phyloP scores from a whole-genome alignment of 768 basidiomycete genomes.

The Exsudoporus frostii region DNA sequence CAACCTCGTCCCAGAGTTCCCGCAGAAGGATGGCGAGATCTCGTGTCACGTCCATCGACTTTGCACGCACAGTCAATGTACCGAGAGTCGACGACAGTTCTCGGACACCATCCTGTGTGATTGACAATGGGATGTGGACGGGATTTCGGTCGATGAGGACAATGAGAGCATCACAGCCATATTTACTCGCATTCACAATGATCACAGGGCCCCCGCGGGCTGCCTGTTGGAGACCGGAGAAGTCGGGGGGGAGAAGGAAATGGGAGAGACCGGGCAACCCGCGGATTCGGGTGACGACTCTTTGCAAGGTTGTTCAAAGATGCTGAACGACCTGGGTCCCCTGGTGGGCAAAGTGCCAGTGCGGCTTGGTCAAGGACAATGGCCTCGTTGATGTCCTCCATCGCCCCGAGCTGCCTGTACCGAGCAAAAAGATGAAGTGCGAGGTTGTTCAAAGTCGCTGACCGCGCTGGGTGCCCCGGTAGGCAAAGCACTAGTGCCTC shows the following conservation, averaged over 20 bases:
- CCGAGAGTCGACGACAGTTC: not conserved
- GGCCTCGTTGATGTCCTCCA: no score
- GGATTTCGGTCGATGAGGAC: not conserved
- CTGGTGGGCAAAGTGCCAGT: no score
- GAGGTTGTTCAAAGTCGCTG: no score
- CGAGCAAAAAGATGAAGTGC: no score
- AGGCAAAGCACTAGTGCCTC: no score
- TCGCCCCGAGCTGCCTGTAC: no score
- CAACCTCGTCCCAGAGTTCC: conserved; percentile 16
- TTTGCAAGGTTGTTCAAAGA: no score
- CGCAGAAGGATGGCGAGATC: not conserved
- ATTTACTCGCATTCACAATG: not conserved
- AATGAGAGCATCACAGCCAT: conserved; percentile 8
- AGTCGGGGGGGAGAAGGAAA: conserved; percentile 11
- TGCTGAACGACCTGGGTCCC: no score
- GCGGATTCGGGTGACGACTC: not conserved
- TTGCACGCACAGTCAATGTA: not conserved
- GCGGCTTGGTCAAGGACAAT: no score
- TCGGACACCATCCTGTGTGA: not conserved
- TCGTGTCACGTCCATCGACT: not conserved
- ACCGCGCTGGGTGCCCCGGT: no score
- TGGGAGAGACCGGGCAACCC: conserved; percentile 5
- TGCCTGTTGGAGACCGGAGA: conserved; percentile 4
- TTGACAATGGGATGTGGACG: not conserved
- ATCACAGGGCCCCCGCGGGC: conserved; percentile 3